Conservation (phyloP, 352 stramenopile genomes). For the Globisporangium canariense region DNA sequence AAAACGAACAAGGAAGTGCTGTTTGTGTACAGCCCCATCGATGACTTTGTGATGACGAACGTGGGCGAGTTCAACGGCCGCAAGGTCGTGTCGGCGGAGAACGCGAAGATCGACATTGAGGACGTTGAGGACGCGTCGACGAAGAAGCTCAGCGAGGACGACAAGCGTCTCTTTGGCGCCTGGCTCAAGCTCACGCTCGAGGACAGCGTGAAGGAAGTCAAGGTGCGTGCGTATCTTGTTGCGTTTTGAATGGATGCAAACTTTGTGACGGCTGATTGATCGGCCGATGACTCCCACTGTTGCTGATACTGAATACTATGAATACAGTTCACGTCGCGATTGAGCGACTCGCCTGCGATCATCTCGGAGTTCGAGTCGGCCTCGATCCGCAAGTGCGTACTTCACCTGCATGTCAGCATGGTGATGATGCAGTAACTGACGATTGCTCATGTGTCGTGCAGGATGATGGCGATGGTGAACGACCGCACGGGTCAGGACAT, state of each 20-base stretch:
- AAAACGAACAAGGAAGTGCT: conserved; percentile 94
- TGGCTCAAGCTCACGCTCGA: conserved; percentile 93
- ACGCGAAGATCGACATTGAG: conserved; percentile 92
- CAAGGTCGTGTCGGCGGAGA: conserved; percentile 95
- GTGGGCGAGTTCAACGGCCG: conserved; percentile 95
- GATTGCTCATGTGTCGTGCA: conserved; percentile 19
- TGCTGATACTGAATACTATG: neutral
- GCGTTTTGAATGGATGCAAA: neutral
- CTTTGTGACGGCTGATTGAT: neutral
- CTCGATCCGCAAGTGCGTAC: conserved; percentile 89
- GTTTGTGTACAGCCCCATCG: conserved; percentile 98
- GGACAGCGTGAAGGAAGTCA: conserved; percentile 87
- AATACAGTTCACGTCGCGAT: conserved; percentile 74
- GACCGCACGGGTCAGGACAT: conserved; percentile 58
- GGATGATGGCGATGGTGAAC: conserved; percentile 99
- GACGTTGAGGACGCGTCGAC: conserved; percentile 43
- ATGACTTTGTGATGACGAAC: conserved; percentile 99
- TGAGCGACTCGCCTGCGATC: conserved; percentile 97
- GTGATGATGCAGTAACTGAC: neutral
- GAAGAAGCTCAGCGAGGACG: conserved; percentile 79
- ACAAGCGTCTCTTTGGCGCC: conserved; percentile 87
- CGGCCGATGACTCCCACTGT: neutral
- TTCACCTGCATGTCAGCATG: neutral
- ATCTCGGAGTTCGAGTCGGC: conserved; percentile 98
- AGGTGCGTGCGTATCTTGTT: conserved; percentile 39